Percentiles rank a stretch among this genome's conserved stretches.
Evolutionary conservation across 495 filamentous ascomycete genomes (phyloP).

Genomic region (Astrothelium subdiscretum): DNA sequence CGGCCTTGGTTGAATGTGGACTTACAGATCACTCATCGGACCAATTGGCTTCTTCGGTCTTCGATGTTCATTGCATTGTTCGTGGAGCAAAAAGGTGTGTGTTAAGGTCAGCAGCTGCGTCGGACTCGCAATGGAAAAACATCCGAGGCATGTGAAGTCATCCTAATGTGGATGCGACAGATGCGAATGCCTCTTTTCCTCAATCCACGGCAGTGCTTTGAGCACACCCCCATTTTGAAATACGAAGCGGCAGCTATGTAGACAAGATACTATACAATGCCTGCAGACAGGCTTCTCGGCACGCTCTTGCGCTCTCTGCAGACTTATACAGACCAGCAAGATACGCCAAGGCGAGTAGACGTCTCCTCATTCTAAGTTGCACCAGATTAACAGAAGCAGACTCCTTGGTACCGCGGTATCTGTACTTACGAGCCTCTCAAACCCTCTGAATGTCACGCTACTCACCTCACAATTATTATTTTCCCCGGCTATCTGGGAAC

Average conservation of each 20-base stretch:
- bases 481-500: slow-evolving; percentile 77
- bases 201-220: no score
- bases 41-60: neutral
- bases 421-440: slow-evolving; percentile 70
- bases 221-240: neutral
- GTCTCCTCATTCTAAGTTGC: neutral
- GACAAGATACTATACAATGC: slow-evolving; percentile 15
- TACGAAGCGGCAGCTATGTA: neutral
- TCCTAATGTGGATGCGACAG: no score
- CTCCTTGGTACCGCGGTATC: slow-evolving; percentile 72
- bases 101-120: no score
- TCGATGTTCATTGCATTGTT: no score
- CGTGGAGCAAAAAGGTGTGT: no score
- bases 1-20: neutral
- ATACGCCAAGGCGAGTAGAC: slow-evolving; percentile 34
- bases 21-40: neutral
- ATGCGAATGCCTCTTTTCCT: no score
- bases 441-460: slow-evolving; percentile 81
- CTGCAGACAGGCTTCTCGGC: slow-evolving; percentile 29
- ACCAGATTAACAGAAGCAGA: slow-evolving; percentile 31
- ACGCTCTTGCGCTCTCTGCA: slow-evolving; percentile 31
- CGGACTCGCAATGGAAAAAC: neutral
- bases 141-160: neutral
- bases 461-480: slow-evolving; percentile 82
- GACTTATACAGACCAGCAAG: slow-evolving; percentile 32